Percentiles rank a stretch among this genome's conserved stretches.
Conservation (phyloP, 202 grass and related monocot species). For the Setaria viridis region DNA sequence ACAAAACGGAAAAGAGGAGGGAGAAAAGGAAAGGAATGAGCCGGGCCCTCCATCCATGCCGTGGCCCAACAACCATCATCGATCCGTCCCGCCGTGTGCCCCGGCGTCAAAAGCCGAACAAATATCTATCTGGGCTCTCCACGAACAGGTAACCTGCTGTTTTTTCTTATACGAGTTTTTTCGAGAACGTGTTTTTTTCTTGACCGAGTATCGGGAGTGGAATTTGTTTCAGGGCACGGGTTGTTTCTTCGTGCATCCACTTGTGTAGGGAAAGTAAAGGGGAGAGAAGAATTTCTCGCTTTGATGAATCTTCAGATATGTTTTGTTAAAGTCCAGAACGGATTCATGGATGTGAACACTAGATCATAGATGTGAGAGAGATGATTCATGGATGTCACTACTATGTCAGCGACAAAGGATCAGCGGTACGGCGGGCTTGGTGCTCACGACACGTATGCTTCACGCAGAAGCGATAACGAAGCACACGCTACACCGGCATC, state of each 20-base stretch:
- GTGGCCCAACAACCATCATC: not conserved
- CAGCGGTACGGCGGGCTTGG: not conserved
- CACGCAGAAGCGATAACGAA: constrained; percentile 33
- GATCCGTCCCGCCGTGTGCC: not conserved
- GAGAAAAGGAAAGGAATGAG: not conserved
- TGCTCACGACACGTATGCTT: constrained; percentile 8
- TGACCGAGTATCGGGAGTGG: not conserved
- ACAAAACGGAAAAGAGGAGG: not conserved
- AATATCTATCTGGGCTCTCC: not conserved
- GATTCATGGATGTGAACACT: too few species aligned
- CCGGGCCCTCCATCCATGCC: not conserved
- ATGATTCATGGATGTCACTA: not conserved
- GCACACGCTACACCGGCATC: not conserved
- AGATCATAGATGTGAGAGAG: not conserved
- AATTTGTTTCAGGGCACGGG: not conserved
- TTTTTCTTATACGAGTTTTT: too few species aligned
- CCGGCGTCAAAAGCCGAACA: not conserved
- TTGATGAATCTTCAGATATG: not conserved
- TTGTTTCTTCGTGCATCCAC: not conserved
- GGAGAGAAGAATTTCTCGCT: not conserved
- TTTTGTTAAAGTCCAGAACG: not conserved
- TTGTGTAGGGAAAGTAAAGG: not conserved
- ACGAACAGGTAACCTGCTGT: not conserved
- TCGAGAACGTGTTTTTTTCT: too few species aligned
- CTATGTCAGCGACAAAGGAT: not conserved